Percentiles rank a stretch among this genome's conserved stretches.
phyloP scores from a whole-genome alignment of 305 asterid species.

The Solanum hybrid region DNA sequence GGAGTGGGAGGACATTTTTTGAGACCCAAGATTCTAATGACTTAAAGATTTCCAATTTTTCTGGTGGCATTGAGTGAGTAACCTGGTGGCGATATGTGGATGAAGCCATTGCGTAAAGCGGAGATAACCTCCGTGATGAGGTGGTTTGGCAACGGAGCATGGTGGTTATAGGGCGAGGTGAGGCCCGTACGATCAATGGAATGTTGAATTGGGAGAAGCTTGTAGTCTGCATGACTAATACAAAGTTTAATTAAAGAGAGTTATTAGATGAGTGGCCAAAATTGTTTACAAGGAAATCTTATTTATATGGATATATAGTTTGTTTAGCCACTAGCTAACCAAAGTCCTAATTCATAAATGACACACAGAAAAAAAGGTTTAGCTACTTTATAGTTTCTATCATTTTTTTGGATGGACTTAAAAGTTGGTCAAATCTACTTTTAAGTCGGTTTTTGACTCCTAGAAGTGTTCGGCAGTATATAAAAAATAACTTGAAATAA shows the following conservation, averaged over 20 bases:
- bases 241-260: background rate
- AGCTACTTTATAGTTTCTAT: background rate
- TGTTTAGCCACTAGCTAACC: background rate
- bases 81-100: background rate
- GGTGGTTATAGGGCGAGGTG: background rate
- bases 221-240: background rate
- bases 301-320: background rate
- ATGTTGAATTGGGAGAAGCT: background rate
- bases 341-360: background rate
- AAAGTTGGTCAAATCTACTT: too few species aligned
- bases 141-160: background rate
- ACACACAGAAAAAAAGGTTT: background rate
- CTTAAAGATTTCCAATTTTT: too few species aligned
- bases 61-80: too few species aligned
- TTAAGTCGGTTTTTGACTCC: too few species aligned
- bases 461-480: too few species aligned
- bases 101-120: background rate
- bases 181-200: background rate
- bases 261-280: background rate
- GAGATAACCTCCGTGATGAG: background rate
- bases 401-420: too few species aligned
- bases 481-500: too few species aligned
- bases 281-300: background rate
- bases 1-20: too few species aligned
- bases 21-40: too few species aligned